phyloP scores from a whole-genome alignment of 106 monocot species.

The Allium fistulosum region DNA sequence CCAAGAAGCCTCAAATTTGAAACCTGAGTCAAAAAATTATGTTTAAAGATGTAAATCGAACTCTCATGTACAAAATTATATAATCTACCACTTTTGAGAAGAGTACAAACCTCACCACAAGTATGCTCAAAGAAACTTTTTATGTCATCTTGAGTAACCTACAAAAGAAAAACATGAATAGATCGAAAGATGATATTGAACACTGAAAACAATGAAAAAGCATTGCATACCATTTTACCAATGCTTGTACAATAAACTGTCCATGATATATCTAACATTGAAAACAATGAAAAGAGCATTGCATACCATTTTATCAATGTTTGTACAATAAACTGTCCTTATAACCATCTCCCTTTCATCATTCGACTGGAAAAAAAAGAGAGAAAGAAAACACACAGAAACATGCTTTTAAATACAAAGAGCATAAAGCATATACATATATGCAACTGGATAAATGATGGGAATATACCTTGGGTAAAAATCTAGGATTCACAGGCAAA shows the following conservation, averaged over 20 bases:
- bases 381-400: too few species aligned
- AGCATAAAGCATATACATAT: too few species aligned
- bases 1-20: conserved; percentile 19
- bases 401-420: too few species aligned
- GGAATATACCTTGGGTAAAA: conserved; percentile 58
- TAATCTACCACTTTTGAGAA: not conserved
- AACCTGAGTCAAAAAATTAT: conserved; percentile 9
- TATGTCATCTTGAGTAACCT: conserved; percentile 56
- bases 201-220: not conserved
- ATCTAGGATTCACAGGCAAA: conserved; percentile 86
- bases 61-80: not conserved
- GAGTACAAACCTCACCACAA: conserved; percentile 40
- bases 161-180: conserved; percentile 6
- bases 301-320: conserved; percentile 66
- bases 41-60: not conserved
- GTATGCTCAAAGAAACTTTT: conserved; percentile 42
- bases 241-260: not conserved
- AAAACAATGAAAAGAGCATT: not conserved
- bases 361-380: conserved; percentile 20
- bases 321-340: conserved; percentile 70
- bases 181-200: not conserved
- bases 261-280: not conserved
- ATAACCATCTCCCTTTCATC: conserved; percentile 57
- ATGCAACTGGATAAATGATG: not conserved
- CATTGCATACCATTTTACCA: not conserved